Percentiles rank a stretch among this genome's conserved stretches.
Conservation (phyloP, 192 early-diverging fungal genomes). For the Phycomyces blakesleeanus region DNA sequence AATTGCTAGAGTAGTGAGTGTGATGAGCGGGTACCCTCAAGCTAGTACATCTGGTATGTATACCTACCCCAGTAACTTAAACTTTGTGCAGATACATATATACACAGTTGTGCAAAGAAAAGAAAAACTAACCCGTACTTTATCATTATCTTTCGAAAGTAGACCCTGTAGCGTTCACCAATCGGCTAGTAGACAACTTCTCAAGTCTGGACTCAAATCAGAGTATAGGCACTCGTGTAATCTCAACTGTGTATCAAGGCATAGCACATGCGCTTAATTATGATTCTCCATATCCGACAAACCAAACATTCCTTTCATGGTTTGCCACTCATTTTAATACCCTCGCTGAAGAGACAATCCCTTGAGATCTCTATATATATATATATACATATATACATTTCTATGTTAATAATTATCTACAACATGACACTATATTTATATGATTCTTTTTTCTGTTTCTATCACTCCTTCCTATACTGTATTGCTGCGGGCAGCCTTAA, state of each 20-base stretch:
- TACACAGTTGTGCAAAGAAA: too few relatives aligned
- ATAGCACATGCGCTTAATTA: not conserved
- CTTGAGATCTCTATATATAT: not conserved
- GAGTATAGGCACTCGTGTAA: not conserved
- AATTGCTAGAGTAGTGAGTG: not conserved
- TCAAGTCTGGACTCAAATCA: too few relatives aligned
- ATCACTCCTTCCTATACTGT: too few relatives aligned
- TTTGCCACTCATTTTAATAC: not conserved
- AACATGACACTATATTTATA: too few relatives aligned
- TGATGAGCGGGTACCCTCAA: not conserved
- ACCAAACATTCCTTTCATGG: not conserved
- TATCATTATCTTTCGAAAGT: too few relatives aligned
- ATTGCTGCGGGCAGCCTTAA: too few relatives aligned
- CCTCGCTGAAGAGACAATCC: not conserved
- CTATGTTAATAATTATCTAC: not conserved
- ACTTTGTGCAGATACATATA: too few relatives aligned
- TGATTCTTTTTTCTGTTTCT: too few relatives aligned
- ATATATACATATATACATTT: too few relatives aligned
- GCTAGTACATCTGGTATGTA: not conserved
- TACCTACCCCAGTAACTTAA: not conserved
- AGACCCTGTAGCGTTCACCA: too few relatives aligned
- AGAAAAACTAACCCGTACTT: too few relatives aligned
- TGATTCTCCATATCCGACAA: not conserved
- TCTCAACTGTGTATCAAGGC: not conserved
- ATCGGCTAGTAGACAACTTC: too few relatives aligned